phyloP scores from a whole-genome alignment of 495 filamentous ascomycete species.

The Penicillium soppii region DNA sequence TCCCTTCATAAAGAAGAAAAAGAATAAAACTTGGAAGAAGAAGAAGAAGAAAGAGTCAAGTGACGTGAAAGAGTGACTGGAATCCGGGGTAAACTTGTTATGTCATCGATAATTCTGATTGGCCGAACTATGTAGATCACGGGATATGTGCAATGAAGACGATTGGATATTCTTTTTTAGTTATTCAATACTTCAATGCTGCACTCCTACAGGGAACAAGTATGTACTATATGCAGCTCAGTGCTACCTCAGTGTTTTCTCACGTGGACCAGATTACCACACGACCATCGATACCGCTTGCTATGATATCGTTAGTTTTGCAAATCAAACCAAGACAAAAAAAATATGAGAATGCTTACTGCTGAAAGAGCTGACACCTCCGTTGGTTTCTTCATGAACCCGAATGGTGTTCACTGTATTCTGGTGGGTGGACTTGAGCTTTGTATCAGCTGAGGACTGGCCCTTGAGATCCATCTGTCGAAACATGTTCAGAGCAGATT shows the following conservation, averaged over 20 bases:
- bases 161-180: no score
- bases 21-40: no score
- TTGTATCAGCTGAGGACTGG: conserved; percentile 82
- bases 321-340: not conserved
- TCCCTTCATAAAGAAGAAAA: no score
- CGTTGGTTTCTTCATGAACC: conserved; percentile 65
- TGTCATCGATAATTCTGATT: conserved; percentile 6
- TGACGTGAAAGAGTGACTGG: not conserved
- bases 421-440: conserved; percentile 93
- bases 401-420: conserved; percentile 90
- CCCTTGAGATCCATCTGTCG: conserved; percentile 97
- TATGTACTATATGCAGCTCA: conserved; percentile 1
- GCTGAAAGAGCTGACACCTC: conserved; percentile 74
- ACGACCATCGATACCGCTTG: conserved; percentile 91
- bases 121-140: not conserved
- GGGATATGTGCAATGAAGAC: no score
- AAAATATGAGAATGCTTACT: conserved; percentile 57
- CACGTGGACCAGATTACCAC: conserved; percentile 74
- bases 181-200: no score
- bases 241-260: not conserved
- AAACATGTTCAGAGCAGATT: conserved; percentile 97
- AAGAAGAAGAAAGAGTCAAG: conserved; percentile 10
- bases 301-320: conserved; percentile 51
- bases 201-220: no score
- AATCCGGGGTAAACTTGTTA: not conserved